Evolutionary conservation across 495 filamentous ascomycete species (phyloP).

Genomic region (Aspergillus nanangensis): DNA sequence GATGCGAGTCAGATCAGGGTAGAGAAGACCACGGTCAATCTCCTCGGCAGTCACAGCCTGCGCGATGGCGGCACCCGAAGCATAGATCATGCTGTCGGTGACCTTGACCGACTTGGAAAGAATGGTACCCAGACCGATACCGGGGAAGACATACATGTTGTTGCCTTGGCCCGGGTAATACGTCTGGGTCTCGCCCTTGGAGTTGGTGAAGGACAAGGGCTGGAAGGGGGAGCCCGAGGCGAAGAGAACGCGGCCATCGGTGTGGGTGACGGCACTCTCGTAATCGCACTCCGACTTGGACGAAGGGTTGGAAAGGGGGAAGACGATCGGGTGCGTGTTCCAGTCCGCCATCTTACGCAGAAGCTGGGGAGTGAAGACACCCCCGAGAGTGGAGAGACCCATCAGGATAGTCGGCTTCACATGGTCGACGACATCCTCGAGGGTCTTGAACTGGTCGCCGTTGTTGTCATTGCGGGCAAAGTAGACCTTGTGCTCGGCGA

Average conservation of each 20-base stretch:
- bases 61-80: slow-evolving; percentile 77
- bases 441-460: slow-evolving; percentile 83
- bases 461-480: slow-evolving; percentile 90
- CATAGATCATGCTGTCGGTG: slow-evolving; percentile 93
- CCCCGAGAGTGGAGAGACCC: slow-evolving; percentile 89
- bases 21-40: slow-evolving; percentile 75
- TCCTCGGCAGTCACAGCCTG: slow-evolving; percentile 76
- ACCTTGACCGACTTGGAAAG: slow-evolving; percentile 83
- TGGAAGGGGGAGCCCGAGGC: slow-evolving; percentile 94
- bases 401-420: slow-evolving; percentile 93
- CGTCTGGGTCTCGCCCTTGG: slow-evolving; percentile 57
- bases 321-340: slow-evolving; percentile 80
- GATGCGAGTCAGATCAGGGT: slow-evolving; percentile 90
- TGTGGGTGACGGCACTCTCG: slow-evolving; percentile 83
- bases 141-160: slow-evolving; percentile 97
- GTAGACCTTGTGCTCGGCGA: slow-evolving; percentile 97
- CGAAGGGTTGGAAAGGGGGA: slow-evolving; percentile 91
- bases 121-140: slow-evolving; percentile 92
- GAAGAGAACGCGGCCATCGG: slow-evolving; percentile 85
- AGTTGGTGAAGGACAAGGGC: slow-evolving; percentile 54
- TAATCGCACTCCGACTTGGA: slow-evolving; percentile 97
- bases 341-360: slow-evolving; percentile 79
- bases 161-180: slow-evolving; percentile 89
- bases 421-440: slow-evolving; percentile 88
- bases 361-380: slow-evolving; percentile 87